Evolutionary conservation across 768 basidiomycete species (phyloP).

Genomic region (Suillus spraguei): DNA sequence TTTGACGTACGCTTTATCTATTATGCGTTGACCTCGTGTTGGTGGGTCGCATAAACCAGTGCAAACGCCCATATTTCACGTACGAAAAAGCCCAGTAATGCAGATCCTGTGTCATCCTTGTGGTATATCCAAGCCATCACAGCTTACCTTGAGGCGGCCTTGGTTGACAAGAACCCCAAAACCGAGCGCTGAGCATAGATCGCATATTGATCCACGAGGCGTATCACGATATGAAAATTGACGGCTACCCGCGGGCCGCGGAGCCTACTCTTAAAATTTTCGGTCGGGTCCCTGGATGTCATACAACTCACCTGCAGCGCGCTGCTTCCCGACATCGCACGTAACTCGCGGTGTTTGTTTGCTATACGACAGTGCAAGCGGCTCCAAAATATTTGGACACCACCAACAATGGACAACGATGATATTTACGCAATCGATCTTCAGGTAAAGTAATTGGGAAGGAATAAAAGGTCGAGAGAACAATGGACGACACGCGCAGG

Average conservation of each 20-base stretch:
- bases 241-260: constrained; percentile 4
- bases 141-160: constrained; percentile 2
- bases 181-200: not conserved
- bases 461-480: constrained; percentile 24
- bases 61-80: not conserved
- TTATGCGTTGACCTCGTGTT: not conserved
- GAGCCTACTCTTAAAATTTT: not conserved
- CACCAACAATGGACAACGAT: constrained; percentile 15
- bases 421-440: constrained; percentile 31
- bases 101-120: constrained; percentile 1
- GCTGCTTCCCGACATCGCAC: constrained; percentile 1
- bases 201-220: constrained; percentile 3
- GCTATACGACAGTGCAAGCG: not conserved
- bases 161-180: not conserved
- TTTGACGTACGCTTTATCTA: constrained; percentile 4
- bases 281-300: constrained; percentile 5
- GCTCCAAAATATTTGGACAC: not conserved
- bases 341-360: constrained; percentile 7
- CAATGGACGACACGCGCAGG: constrained; percentile 30
- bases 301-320: constrained; percentile 1
- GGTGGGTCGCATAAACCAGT: not conserved
- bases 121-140: not conserved
- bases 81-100: not conserved
- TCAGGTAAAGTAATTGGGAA: constrained; percentile 17
- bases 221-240: constrained; percentile 3